phyloP scores from a whole-genome alignment of 495 filamentous ascomycete genomes.

The Tuber calosporum region DNA sequence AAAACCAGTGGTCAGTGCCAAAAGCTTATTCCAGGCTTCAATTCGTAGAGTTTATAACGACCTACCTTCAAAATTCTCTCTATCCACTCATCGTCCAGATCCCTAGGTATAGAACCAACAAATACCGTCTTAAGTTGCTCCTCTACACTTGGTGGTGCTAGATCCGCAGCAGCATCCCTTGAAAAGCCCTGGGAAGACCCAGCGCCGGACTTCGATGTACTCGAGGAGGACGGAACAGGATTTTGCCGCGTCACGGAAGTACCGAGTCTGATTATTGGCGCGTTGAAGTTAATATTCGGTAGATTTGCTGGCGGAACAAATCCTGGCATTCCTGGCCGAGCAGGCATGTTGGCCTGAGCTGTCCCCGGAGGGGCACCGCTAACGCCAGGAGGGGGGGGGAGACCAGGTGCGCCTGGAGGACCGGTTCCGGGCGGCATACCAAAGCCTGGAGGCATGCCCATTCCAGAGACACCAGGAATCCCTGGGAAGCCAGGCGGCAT shows the following conservation, averaged over 20 bases:
- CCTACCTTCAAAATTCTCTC: slow-evolving; percentile 62
- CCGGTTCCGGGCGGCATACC: slow-evolving; percentile 51
- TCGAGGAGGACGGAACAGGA: slow-evolving; percentile 45
- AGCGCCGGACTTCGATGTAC: slow-evolving; percentile 33
- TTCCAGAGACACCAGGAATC: slow-evolving; percentile 51
- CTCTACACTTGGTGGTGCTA: slow-evolving; percentile 78
- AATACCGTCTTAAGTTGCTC: slow-evolving; percentile 89
- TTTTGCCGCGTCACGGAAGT: slow-evolving; percentile 55
- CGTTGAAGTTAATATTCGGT: slow-evolving; percentile 97
- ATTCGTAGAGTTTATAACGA: background rate
- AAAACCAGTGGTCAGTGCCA: background rate
- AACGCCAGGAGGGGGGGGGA: slow-evolving; percentile 58
- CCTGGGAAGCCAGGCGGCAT: slow-evolving; percentile 41
- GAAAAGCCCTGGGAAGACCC: slow-evolving; percentile 47
- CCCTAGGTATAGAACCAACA: slow-evolving; percentile 74
- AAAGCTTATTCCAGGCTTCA: background rate
- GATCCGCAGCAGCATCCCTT: slow-evolving; percentile 51
- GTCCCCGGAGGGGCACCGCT: slow-evolving; percentile 73
- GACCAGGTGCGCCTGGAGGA: slow-evolving; percentile 21
- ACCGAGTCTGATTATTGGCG: slow-evolving; percentile 89
- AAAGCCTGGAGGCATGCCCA: slow-evolving; percentile 78
- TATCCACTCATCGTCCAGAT: slow-evolving; percentile 68
- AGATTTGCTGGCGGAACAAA: slow-evolving; percentile 89
- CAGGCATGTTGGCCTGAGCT: slow-evolving; percentile 61
- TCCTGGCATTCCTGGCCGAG: slow-evolving; percentile 70